A percentile compares a stretch with the other conserved stretches of the same genome.
Evolutionary conservation across 352 stramenopile genomes (phyloP).

Genomic region (Phytophthora palmivora): DNA sequence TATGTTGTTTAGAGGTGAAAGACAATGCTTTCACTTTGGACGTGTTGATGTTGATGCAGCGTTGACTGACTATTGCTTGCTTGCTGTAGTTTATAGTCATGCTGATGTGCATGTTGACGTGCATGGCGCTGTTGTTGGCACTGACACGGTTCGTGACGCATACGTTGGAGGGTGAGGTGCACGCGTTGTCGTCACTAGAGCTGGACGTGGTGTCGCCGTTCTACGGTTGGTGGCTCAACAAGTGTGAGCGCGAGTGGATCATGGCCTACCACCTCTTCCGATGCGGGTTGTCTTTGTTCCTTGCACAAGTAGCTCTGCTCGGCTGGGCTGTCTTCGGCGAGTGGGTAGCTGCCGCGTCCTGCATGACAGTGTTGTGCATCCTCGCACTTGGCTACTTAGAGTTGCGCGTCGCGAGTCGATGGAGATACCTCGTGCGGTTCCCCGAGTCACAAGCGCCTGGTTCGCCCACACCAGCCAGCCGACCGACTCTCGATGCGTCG

Average conservation of each 20-base stretch:
- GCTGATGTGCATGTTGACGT: conserved; percentile 82
- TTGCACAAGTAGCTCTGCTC: conserved; percentile 63
- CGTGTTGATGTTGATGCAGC: conserved; percentile 5
- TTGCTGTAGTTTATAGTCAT: conserved; percentile 72
- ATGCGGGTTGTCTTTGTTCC: conserved; percentile 58
- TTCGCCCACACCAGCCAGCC: conserved; percentile 17
- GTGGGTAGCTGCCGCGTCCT: conserved; percentile 50
- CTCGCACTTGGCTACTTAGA: conserved; percentile 65
- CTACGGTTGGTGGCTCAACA: conserved; percentile 73
- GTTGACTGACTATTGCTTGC: conserved; percentile 23
- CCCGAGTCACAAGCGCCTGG: conserved; percentile 37
- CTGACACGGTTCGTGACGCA: conserved; percentile 81
- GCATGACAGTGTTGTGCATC: conserved; percentile 58
- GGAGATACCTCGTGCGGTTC: conserved; percentile 77
- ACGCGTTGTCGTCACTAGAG: conserved; percentile 56
- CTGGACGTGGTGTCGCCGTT: conserved; percentile 82
- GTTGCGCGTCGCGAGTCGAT: conserved; percentile 66
- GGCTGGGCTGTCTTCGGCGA: conserved; percentile 68
- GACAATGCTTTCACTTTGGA: background rate
- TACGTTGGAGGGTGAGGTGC: conserved; percentile 73
- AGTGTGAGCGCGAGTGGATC: conserved; percentile 78
- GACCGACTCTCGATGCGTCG: conserved; percentile 13
- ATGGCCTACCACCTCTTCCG: conserved; percentile 74
- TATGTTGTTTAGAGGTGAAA: conserved; percentile 64
- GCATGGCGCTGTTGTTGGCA: conserved; percentile 69